Evolutionary conservation across 352 stramenopile genomes (phyloP).

Genomic region (Pythium brachiatum): DNA sequence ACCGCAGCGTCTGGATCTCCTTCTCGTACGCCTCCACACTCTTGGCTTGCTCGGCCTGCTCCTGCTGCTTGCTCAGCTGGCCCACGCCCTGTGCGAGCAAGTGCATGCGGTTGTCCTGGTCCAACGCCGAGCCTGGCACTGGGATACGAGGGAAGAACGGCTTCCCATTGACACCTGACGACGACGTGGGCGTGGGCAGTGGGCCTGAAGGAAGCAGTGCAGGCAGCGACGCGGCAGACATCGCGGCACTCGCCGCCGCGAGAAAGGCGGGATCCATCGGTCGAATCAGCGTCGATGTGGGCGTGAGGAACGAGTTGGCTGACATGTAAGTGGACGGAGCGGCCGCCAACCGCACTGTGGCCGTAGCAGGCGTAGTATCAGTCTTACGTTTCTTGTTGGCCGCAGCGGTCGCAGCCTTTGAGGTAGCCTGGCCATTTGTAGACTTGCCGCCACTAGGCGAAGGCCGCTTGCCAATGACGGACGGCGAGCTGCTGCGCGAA

Average conservation of each 20-base stretch:
- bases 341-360: slow-evolving; percentile 6
- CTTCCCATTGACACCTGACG: slow-evolving; percentile 7
- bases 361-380: neutral
- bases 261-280: slow-evolving; percentile 20
- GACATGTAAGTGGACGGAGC: slow-evolving; percentile 1
- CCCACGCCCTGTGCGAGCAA: slow-evolving; percentile 55
- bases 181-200: slow-evolving; percentile 10
- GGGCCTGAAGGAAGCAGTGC: slow-evolving; percentile 44
- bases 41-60: slow-evolving; percentile 18
- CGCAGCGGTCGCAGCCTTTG: neutral
- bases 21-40: slow-evolving; percentile 61
- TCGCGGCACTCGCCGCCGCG: neutral
- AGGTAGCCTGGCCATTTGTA: neutral
- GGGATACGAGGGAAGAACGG: slow-evolving; percentile 47
- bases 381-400: slow-evolving; percentile 31
- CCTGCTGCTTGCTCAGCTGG: slow-evolving; percentile 62
- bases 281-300: slow-evolving; percentile 42
- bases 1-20: slow-evolving; percentile 60
- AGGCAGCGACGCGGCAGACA: slow-evolving; percentile 32
- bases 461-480: slow-evolving; percentile 8
- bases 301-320: slow-evolving; percentile 29
- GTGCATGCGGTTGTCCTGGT: slow-evolving; percentile 61
- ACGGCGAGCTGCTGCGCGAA: neutral
- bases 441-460: slow-evolving; percentile 4
- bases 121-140: slow-evolving; percentile 14